Conservation (phyloP, 495 filamentous ascomycete genomes). For the Pseudomonodictys pantanalensis region DNA sequence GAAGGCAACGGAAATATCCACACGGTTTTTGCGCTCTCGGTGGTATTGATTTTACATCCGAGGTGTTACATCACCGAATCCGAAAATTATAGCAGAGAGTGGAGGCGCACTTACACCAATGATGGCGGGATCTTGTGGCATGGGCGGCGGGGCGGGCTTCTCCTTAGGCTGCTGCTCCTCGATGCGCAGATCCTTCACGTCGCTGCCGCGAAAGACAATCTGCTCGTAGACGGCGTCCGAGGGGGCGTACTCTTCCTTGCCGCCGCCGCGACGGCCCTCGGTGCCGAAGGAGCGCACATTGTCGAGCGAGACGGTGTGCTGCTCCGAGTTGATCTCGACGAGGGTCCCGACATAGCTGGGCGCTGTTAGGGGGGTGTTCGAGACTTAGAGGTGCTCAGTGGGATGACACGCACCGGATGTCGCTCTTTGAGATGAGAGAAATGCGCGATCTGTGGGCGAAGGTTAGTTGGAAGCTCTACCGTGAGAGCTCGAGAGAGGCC, state of each 20-base stretch:
- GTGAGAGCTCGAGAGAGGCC: not conserved
- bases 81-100: conserved; percentile 14
- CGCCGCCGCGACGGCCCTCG: conserved; percentile 80
- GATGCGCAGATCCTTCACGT: conserved; percentile 96
- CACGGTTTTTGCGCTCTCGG: conserved; percentile 92
- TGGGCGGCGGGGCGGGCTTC: conserved; percentile 60
- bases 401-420: conserved; percentile 71
- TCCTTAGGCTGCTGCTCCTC: conserved; percentile 77
- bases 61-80: conserved; percentile 70
- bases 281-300: conserved; percentile 91
- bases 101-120: conserved; percentile 74
- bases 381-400: conserved; percentile 14
- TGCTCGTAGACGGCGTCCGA: conserved; percentile 92
- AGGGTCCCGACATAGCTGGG: conserved; percentile 88
- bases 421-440: conserved; percentile 92
- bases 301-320: conserved; percentile 92
- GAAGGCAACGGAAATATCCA: conserved; percentile 99
- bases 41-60: conserved; percentile 73
- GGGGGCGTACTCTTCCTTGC: conserved; percentile 73
- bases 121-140: conserved; percentile 95
- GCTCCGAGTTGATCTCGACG: conserved; percentile 96
- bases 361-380: conserved; percentile 35
- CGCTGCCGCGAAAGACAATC: conserved; percentile 97
- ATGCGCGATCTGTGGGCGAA: conserved; percentile 61
- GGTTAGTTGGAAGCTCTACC: conserved; percentile 18